These are phyloP conservation scores for Phytophthora vignae DNA, from an alignment of 352 stramenopile genomes.

Conservation along the genomic window DNA sequence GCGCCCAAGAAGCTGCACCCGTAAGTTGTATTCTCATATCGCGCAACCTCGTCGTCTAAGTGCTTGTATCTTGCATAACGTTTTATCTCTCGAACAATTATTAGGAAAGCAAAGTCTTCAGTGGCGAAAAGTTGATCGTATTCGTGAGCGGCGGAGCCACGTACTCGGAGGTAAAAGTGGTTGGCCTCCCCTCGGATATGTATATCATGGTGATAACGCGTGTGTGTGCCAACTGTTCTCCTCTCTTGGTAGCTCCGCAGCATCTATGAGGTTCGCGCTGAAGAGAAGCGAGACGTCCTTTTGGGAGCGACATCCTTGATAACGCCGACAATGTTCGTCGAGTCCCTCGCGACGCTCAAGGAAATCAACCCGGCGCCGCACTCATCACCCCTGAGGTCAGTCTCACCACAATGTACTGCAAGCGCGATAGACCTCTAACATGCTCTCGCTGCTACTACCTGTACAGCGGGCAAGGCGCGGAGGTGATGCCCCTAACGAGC, in stretches of 20 bases:
- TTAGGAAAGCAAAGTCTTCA: slow-evolving; percentile 70
- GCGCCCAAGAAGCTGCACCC: slow-evolving; percentile 27
- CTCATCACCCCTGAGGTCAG: slow-evolving; percentile 15
- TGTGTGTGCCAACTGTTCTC: not conserved
- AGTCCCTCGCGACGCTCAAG: slow-evolving; percentile 70
- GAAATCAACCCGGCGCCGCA: slow-evolving; percentile 44
- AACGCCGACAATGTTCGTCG: slow-evolving; percentile 62
- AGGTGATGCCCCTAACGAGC: slow-evolving; percentile 64
- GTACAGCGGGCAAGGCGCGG: slow-evolving; percentile 47
- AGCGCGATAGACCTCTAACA: not conserved
- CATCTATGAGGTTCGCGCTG: slow-evolving; percentile 76
- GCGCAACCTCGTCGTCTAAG: not conserved
- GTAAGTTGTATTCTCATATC: slow-evolving; percentile 7
- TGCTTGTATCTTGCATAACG: not conserved
- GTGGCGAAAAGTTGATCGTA: slow-evolving; percentile 93
- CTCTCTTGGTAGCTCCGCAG: slow-evolving; percentile 61
- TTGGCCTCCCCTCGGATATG: not conserved
- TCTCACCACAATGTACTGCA: not conserved
- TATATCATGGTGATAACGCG: not conserved
- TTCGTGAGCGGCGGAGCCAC: slow-evolving; percentile 95
- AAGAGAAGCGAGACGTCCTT: slow-evolving; percentile 78
- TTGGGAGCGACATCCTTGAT: slow-evolving; percentile 80
- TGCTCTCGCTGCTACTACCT: not conserved
- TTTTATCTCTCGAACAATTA: not conserved
- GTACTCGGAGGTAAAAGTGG: slow-evolving; percentile 91